phyloP scores from a whole-genome alignment of 2,329 filamentous ascomycete genomes.

The Microsporum canis region DNA sequence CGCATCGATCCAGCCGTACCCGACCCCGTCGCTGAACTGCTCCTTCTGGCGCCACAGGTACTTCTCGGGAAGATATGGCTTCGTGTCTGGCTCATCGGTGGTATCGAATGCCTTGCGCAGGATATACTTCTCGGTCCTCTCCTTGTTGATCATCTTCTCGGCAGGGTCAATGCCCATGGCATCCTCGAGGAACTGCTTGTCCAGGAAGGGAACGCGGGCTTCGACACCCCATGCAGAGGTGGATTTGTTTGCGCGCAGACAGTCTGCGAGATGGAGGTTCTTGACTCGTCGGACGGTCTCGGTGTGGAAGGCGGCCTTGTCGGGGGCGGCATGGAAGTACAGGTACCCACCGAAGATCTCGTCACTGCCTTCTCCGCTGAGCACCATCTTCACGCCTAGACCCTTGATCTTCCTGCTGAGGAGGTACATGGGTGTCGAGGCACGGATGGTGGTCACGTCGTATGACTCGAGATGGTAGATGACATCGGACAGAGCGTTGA shows the following conservation, averaged over 20 bases:
- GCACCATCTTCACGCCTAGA: constrained; percentile 98
- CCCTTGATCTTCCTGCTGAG: constrained; percentile 98
- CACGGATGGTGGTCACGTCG: constrained; percentile 96
- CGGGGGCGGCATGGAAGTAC: constrained; percentile 92
- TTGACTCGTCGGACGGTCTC: constrained; percentile 91
- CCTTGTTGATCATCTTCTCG: constrained; percentile 91
- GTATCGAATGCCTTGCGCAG: constrained; percentile 96
- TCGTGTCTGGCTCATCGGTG: constrained; percentile 63
- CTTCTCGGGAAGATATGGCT: constrained; percentile 86
- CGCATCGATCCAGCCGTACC: constrained; percentile 97
- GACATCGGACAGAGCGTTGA: constrained; percentile 92
- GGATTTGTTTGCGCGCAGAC: constrained; percentile 96
- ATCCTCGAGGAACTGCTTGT: constrained; percentile 90
- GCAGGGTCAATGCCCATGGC: constrained; percentile 87
- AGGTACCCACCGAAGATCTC: constrained; percentile 98
- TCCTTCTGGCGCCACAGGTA: constrained; percentile 99
- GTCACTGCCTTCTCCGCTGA: constrained; percentile 91
- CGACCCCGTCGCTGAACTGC: constrained; percentile 97
- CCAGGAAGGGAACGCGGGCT: constrained; percentile 92
- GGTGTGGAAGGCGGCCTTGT: constrained; percentile 85
- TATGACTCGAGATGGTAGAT: constrained; percentile 97
- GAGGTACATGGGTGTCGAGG: constrained; percentile 97
- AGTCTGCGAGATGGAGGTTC: constrained; percentile 94
- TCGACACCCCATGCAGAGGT: constrained; percentile 97
- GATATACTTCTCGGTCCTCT: constrained; percentile 93